Percentiles rank a stretch among this genome's conserved stretches.
These are phyloP conservation scores for Dentipellis sp. DNA, from an alignment of 768 basidiomycete species.

Conservation along the genomic window DNA sequence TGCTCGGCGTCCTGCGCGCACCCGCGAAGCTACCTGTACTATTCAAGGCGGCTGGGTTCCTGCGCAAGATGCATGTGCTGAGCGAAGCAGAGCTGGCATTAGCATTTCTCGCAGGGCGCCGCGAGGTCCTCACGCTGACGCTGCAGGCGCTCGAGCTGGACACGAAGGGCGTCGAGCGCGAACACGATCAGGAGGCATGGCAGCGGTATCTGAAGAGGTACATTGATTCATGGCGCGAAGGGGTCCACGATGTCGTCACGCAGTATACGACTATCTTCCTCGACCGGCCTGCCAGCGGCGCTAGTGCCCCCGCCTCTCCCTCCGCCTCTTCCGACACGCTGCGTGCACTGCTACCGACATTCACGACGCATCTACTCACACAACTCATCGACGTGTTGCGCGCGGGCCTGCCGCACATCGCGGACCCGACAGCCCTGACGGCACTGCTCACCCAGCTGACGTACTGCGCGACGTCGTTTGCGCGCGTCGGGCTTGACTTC, in stretches of 20 bases:
- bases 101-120: constrained; percentile 71
- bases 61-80: constrained; percentile 74
- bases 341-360: constrained; percentile 51
- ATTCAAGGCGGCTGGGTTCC: constrained; percentile 84
- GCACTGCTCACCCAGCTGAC: constrained; percentile 87
- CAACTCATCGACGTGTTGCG: constrained; percentile 62
- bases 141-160: constrained; percentile 42
- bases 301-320: constrained; percentile 8
- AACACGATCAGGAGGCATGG: constrained; percentile 53
- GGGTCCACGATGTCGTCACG: constrained; percentile 85
- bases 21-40: constrained; percentile 82
- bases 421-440: constrained; percentile 55
- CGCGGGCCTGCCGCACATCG: constrained; percentile 49
- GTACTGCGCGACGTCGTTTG: constrained; percentile 87
- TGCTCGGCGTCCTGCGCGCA: constrained; percentile 72
- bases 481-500: constrained; percentile 91
- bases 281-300: constrained; percentile 39
- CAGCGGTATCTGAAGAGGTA: constrained; percentile 77
- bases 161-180: constrained; percentile 26
- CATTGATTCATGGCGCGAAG: constrained; percentile 87
- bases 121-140: constrained; percentile 48
- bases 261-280: constrained; percentile 89
- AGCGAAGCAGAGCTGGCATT: constrained; percentile 71
- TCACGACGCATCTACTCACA: constrained; percentile 50
- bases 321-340: constrained; percentile 23